A percentile compares a stretch with the other conserved stretches of the same genome.
These are phyloP conservation scores for Colletotrichum ledebouriae DNA, from an alignment of 2,329 filamentous ascomycete species.

Conservation along the genomic window DNA sequence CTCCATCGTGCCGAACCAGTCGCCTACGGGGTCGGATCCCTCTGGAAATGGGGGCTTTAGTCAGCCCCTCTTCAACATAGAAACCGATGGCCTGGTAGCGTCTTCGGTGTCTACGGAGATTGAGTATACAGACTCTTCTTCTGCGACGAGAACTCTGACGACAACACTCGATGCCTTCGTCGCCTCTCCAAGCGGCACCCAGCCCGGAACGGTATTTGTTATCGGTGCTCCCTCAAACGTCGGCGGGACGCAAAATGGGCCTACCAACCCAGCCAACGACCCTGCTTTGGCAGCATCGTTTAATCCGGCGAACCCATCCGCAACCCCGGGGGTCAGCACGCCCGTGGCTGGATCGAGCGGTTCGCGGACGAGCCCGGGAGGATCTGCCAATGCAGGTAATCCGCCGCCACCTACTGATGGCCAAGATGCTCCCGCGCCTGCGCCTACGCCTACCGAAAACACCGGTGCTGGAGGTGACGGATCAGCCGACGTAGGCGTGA, in stretches of 20 bases:
- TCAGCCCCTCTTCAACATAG: slow-evolving; percentile 5
- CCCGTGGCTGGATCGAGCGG: no score
- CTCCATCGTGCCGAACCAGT: slow-evolving; percentile 10
- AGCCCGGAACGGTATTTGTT: slow-evolving; percentile 34
- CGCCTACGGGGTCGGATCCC: not conserved
- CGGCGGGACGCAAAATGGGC: not conserved
- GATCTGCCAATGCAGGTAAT: no score
- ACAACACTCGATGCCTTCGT: slow-evolving; percentile 11
- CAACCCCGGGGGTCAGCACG: no score
- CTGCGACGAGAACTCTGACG: not conserved
- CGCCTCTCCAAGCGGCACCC: slow-evolving; percentile 30
- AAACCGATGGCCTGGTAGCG: not conserved
- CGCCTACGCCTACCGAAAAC: not conserved
- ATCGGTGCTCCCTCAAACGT: not conserved
- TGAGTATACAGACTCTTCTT: not conserved
- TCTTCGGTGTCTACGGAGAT: not conserved
- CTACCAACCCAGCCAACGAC: not conserved
- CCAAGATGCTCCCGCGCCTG: not conserved
- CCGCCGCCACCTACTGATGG: not conserved
- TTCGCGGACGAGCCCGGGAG: no score
- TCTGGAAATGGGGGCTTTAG: not conserved
- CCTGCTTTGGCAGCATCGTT: no score
- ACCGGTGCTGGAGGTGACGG: not conserved
- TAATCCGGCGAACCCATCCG: no score
- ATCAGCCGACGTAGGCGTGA: not conserved